phyloP scores from a whole-genome alignment of 208 protist genomes.

The Wallacemonas collosoma region DNA sequence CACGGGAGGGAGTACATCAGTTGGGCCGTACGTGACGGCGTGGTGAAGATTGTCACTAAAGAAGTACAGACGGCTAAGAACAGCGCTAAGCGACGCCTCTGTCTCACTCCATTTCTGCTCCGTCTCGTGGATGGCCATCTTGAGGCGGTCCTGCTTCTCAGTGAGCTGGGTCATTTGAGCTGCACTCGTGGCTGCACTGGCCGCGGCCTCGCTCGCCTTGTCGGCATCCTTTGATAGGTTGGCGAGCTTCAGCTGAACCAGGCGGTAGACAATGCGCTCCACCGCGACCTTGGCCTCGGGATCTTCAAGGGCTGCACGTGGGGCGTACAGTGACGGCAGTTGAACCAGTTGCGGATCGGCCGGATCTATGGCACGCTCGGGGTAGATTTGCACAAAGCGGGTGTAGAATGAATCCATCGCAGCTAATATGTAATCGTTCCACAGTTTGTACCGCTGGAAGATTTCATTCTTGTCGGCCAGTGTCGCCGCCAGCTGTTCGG shows the following conservation, averaged over 20 bases:
- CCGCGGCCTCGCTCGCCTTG: neutral
- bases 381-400: slow-evolving; percentile 42
- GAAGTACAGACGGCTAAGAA: slow-evolving; percentile 69
- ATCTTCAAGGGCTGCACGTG: slow-evolving; percentile 66
- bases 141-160: slow-evolving; percentile 65
- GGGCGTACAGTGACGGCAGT: slow-evolving; percentile 65
- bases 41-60: slow-evolving; percentile 82
- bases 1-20: slow-evolving; percentile 46
- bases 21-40: slow-evolving; percentile 37
- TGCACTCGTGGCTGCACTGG: slow-evolving; percentile 15
- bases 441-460: slow-evolving; percentile 66
- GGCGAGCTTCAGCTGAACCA: slow-evolving; percentile 63
- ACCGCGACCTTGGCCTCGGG: slow-evolving; percentile 64
- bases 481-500: slow-evolving; percentile 51
- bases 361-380: slow-evolving; percentile 51
- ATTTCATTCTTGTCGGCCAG: slow-evolving; percentile 61
- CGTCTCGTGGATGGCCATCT: slow-evolving; percentile 61
- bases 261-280: slow-evolving; percentile 72
- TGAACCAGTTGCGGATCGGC: slow-evolving; percentile 57
- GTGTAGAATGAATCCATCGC: slow-evolving; percentile 67
- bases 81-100: slow-evolving; percentile 34
- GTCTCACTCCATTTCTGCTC: slow-evolving; percentile 49
- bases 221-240: slow-evolving; percentile 18
- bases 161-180: slow-evolving; percentile 30
- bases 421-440: slow-evolving; percentile 73